phyloP scores from a whole-genome alignment of 2,329 filamentous ascomycete genomes.

The Alternaria sp. region DNA sequence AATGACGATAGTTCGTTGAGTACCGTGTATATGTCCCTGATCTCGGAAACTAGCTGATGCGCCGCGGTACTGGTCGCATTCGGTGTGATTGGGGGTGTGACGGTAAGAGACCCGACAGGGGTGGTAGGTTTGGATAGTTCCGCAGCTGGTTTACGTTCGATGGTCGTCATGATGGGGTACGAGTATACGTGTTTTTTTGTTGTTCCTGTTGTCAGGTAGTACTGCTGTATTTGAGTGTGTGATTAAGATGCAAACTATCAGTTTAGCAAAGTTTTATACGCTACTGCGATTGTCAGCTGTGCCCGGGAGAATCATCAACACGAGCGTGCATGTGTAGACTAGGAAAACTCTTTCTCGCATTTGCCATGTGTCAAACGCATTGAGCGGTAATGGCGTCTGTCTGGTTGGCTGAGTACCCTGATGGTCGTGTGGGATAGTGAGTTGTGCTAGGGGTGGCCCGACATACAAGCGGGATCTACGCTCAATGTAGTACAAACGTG shows the following conservation, averaged over 20 bases:
- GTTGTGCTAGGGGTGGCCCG: slow-evolving; percentile 4
- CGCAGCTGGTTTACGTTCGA: background rate
- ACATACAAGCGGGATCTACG: slow-evolving; percentile 7
- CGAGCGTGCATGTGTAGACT: background rate
- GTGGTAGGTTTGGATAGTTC: background rate
- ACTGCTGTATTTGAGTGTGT: background rate
- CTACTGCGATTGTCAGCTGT: background rate
- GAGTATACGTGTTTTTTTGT: background rate
- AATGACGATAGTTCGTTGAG: slow-evolving; percentile 31
- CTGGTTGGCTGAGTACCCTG: slow-evolving; percentile 38
- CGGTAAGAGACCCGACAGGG: background rate
- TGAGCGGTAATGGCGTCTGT: slow-evolving; percentile 10
- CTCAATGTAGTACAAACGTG: background rate
- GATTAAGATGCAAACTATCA: background rate
- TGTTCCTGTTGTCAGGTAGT: background rate
- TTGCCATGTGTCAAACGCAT: slow-evolving; percentile 4
- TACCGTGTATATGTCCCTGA: slow-evolving; percentile 23
- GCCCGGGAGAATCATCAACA: background rate
- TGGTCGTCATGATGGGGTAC: background rate
- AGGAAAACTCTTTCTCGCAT: slow-evolving; percentile 8
- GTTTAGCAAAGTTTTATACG: background rate
- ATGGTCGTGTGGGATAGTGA: slow-evolving; percentile 22
- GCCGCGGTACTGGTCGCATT: slow-evolving; percentile 20
- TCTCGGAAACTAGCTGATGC: slow-evolving; percentile 28
- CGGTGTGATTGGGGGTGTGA: slow-evolving; percentile 35